Evolutionary conservation across 2,329 filamentous ascomycete species (phyloP), one percentile per base, ranked within the genome.

Genomic region (Nakataea oryzae): DNA sequence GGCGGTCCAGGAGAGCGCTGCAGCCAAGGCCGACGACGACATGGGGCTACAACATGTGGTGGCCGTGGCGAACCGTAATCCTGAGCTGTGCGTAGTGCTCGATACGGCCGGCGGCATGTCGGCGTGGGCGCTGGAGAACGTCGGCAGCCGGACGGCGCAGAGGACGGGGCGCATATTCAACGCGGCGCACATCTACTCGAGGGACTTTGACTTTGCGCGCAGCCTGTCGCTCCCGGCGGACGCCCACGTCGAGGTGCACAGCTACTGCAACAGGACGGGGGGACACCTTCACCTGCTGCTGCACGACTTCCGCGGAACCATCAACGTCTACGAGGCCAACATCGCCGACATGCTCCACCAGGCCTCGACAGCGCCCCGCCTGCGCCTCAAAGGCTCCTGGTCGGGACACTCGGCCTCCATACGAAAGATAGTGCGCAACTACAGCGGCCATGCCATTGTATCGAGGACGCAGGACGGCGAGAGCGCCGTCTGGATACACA

Each of bases 111-210:
- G 93, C 1, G 86, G 87, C 66, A 91, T 97, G 88, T 92, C 90
- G 54, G 91, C 91, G 0, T 97, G 93, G 90, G 93, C 91, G 0
- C 76, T 99, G 62, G 93, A 97, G 72, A 93, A 93, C 69, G 83
- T 96, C 26, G 88, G 89, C 47, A 85, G 26, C 21, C 58, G 32
- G 60, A 54, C 47, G 24, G 54, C 59, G 50, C 54, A 55, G 54
- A 61, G 54, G 59, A 30, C 50, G 29, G 54, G 59, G 1, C 4
- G 87, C 65, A 84, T 93, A n/a, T 96, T 95, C 77, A 95, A 91
- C 70, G 87, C 97, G 67, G 86, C 91, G 1, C 90, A 96, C 69
- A 83, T 93, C 29, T 85, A 90, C 69, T 81, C 81, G 1, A 70
- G 75, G 24, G 76, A 81, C 61, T 76, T 86, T 50, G 76, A 79